Evolutionary conservation across 2,329 filamentous ascomycete genomes (phyloP).

Genomic region (Aspergillus melleus): DNA sequence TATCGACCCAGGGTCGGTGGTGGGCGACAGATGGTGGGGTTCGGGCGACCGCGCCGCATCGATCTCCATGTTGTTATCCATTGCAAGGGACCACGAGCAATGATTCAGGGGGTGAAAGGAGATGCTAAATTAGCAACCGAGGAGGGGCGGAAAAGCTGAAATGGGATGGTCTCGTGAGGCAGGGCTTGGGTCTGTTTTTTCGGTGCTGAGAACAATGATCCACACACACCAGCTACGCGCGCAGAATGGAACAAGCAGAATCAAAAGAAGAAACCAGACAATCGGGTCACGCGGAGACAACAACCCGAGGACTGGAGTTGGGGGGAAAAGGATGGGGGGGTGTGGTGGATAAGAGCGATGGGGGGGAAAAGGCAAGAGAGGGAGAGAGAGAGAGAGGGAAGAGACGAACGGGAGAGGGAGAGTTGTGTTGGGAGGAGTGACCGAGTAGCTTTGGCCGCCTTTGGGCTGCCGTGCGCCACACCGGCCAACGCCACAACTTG

Average conservation of each 20-base stretch:
- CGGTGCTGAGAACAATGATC: conserved; percentile 7
- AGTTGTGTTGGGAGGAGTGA: conserved; percentile 14
- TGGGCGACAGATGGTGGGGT: conserved; percentile 71
- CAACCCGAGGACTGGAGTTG: background rate
- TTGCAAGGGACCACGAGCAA: conserved; percentile 39
- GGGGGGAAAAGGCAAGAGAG: background rate
- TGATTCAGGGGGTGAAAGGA: conserved; percentile 1
- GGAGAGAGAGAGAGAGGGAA: conserved; percentile 3
- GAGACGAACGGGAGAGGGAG: background rate
- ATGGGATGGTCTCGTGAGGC: conserved; percentile 38
- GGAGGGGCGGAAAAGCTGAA: conserved; percentile 20
- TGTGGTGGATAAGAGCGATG: conserved; percentile 2
- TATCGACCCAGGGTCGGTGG: conserved; percentile 83
- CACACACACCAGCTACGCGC: conserved; percentile 3
- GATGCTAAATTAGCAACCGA: conserved; percentile 22
- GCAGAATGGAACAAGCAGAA: conserved; percentile 7
- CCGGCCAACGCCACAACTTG: conserved; percentile 2
- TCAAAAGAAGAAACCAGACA: conserved; percentile 14
- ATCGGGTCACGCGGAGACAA: conserved; percentile 16
- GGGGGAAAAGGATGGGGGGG: background rate
- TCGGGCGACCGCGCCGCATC: conserved; percentile 86
- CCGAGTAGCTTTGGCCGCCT: conserved; percentile 12
- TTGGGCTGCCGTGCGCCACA: conserved; percentile 20
- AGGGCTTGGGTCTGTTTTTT: conserved; percentile 12
- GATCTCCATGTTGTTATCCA: conserved; percentile 98